These are phyloP conservation scores for Scopulariopsis brevicaulis DNA, from an alignment of 2,329 filamentous ascomycete species.

Conservation along the genomic window DNA sequence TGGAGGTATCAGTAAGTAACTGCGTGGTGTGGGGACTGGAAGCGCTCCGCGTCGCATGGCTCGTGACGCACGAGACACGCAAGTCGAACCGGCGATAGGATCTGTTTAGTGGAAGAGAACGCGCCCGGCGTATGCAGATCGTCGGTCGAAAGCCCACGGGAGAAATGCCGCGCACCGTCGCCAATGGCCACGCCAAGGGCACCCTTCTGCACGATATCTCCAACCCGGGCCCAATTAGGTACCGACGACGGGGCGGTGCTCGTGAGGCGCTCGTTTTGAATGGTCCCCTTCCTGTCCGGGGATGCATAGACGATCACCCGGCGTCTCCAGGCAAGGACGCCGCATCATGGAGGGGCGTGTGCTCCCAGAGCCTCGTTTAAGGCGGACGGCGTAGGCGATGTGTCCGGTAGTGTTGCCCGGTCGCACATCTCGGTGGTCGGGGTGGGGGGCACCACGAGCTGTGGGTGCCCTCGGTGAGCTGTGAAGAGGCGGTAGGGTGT, in stretches of 20 bases:
- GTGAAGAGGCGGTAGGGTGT: not conserved
- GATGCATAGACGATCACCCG: not conserved
- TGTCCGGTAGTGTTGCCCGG: not conserved
- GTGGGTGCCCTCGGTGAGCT: not conserved
- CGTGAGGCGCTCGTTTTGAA: not conserved
- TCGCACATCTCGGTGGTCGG: not conserved
- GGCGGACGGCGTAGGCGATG: not conserved
- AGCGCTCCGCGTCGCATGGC: not conserved
- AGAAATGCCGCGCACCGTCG: not conserved
- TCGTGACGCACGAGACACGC: not conserved
- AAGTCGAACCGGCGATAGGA: not conserved
- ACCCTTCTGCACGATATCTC: not conserved
- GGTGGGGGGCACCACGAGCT: not conserved
- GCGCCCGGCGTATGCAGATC: not conserved
- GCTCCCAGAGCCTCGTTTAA: not conserved
- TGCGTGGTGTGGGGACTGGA: not conserved
- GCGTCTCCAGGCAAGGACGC: not conserved
- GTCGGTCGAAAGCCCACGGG: not conserved
- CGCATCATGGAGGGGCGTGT: not conserved
- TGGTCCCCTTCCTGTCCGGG: not conserved
- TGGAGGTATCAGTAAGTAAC: not conserved
- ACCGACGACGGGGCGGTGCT: not conserved
- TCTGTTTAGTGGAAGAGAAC: not conserved
- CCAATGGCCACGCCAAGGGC: not conserved
- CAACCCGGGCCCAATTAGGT: not conserved